Percentiles rank a stretch among this genome's conserved stretches.
phyloP scores from a whole-genome alignment of 352 stramenopile species.

The Globisporangium canariense region DNA sequence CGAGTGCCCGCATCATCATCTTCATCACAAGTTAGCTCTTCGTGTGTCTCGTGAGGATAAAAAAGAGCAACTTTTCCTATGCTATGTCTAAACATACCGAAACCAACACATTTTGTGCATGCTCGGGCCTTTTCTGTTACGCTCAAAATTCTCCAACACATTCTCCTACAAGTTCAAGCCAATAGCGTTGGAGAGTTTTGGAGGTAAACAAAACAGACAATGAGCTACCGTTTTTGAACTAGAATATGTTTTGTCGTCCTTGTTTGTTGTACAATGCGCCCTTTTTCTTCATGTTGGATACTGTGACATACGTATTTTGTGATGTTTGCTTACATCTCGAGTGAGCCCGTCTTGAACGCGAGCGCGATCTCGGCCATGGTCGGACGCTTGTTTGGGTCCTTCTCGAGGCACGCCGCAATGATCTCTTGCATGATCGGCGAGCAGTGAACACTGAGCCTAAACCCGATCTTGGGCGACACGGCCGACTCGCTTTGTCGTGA shows the following conservation, averaged over 20 bases:
- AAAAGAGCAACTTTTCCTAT: conserved; percentile 1
- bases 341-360: conserved; percentile 56
- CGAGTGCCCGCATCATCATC: conserved; percentile 2
- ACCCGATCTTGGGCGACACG: conserved; percentile 48
- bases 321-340: conserved; percentile 35
- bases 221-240: no score
- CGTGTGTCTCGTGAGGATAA: not conserved
- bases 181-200: no score
- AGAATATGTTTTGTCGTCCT: no score
- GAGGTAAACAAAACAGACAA: no score
- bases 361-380: conserved; percentile 61
- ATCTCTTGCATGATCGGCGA: conserved; percentile 64
- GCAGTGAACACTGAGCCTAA: conserved; percentile 49
- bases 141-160: no score
- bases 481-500: conserved; percentile 26
- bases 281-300: not conserved
- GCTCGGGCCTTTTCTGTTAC: no score
- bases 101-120: no score
- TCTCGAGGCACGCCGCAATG: conserved; percentile 58
- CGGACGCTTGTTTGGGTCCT: conserved; percentile 43
- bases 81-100: no score
- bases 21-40: conserved; percentile 8
- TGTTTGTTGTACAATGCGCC: not conserved
- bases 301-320: not conserved
- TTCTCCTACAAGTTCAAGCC: no score